These are phyloP conservation scores for Euphorbia schlechtendalii DNA, from an alignment of 441 rosid genomes.

Conservation along the genomic window DNA sequence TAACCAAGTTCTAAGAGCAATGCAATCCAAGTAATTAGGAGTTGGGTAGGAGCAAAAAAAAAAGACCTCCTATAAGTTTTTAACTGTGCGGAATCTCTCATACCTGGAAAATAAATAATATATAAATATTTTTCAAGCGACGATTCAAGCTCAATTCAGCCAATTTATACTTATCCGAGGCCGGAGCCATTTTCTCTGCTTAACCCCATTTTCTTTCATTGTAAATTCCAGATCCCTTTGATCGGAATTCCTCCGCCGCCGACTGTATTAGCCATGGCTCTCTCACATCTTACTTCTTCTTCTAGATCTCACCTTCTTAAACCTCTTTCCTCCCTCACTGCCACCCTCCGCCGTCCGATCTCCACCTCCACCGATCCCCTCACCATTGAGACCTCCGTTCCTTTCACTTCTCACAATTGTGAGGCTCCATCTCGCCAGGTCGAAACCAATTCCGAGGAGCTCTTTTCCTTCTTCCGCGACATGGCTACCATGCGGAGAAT, in stretches of 20 bases:
- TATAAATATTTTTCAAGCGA: background rate
- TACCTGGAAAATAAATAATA: background rate
- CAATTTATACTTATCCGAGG: background rate
- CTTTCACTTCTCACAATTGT: constrained; percentile 78
- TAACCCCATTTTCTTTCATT: background rate
- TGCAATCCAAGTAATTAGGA: constrained; percentile 2
- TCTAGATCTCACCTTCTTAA: constrained; percentile 41
- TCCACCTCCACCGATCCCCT: constrained; percentile 66
- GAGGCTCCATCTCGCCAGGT: constrained; percentile 77
- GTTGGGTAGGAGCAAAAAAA: background rate
- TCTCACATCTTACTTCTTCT: constrained; percentile 40
- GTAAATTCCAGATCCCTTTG: background rate
- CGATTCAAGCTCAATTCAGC: background rate
- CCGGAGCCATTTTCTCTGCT: background rate
- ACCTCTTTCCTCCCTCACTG: constrained; percentile 26
- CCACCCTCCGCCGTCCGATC: constrained; percentile 48
- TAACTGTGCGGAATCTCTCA: background rate
- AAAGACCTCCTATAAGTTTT: no score
- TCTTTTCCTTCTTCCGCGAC: constrained; percentile 64
- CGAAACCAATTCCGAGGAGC: constrained; percentile 58
- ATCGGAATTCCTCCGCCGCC: constrained; percentile 3
- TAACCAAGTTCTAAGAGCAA: background rate
- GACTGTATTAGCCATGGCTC: constrained; percentile 42
- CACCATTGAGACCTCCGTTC: constrained; percentile 74
- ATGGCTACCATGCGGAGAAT: constrained; percentile 87